Evolutionary conservation across 371 early-diverging fungal genomes (phyloP).

Genomic region (Mortierella sp.): DNA sequence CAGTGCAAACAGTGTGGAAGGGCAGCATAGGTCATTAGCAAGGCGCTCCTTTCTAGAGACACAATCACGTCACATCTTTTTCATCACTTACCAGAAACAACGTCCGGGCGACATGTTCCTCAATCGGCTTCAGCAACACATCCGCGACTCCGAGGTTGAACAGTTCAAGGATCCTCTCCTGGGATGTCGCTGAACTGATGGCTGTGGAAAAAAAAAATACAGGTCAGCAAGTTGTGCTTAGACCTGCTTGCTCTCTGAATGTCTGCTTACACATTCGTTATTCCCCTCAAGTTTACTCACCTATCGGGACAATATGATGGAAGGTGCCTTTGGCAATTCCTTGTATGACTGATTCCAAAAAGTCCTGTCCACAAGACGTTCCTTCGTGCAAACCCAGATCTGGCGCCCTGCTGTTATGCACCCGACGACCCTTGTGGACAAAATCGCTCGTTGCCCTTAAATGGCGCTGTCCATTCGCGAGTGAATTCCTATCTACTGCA

Average conservation of each 20-base stretch:
- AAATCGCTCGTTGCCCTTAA: slow-evolving; percentile 25
- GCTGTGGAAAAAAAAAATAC: slow-evolving; percentile 11
- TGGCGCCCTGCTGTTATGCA: slow-evolving; percentile 5
- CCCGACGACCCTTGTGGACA: slow-evolving; percentile 10
- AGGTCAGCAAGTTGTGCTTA: too few relatives aligned
- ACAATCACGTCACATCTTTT: neutral
- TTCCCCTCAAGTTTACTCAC: slow-evolving; percentile 10
- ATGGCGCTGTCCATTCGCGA: slow-evolving; percentile 28
- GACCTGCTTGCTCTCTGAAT: too few relatives aligned
- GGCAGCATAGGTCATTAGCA: neutral
- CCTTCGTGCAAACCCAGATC: slow-evolving; percentile 6
- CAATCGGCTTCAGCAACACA: slow-evolving; percentile 66
- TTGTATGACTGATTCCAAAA: slow-evolving; percentile 36
- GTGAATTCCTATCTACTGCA: slow-evolving; percentile 5
- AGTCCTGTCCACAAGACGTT: slow-evolving; percentile 33
- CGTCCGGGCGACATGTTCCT: slow-evolving; percentile 62
- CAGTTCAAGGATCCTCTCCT: slow-evolving; percentile 39
- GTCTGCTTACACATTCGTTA: too few relatives aligned
- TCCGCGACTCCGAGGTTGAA: slow-evolving; percentile 67
- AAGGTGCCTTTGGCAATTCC: slow-evolving; percentile 41
- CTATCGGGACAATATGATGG: slow-evolving; percentile 45
- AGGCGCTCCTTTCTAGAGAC: too few relatives aligned
- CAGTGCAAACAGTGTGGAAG: neutral
- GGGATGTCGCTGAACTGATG: slow-evolving; percentile 29
- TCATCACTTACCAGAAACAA: slow-evolving; percentile 60